phyloP scores from a whole-genome alignment of 2,329 filamentous ascomycete species.

The Mycosphaerella sp. region DNA sequence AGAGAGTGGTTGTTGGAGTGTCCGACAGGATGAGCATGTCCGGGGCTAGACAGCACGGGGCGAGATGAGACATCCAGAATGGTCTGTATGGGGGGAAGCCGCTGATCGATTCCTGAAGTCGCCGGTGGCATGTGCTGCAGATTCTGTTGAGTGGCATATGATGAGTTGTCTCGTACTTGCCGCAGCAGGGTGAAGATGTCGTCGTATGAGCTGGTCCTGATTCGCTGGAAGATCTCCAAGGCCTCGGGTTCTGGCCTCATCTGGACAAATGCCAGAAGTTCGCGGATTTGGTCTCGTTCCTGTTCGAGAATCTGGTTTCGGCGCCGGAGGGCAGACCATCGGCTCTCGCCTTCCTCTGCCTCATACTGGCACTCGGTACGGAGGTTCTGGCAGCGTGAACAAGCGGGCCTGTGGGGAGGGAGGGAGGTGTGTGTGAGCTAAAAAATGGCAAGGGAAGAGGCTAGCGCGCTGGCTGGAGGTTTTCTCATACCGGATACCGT shows the following conservation, averaged over 20 bases:
- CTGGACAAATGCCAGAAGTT: slow-evolving; percentile 28
- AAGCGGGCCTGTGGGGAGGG: slow-evolving; percentile 24
- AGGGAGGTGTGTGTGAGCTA: slow-evolving; percentile 7
- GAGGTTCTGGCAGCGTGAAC: slow-evolving; percentile 28
- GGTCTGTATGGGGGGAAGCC: slow-evolving; percentile 22
- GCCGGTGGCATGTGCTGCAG: slow-evolving; percentile 4
- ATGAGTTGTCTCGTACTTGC: slow-evolving; percentile 16
- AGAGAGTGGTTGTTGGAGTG: slow-evolving; percentile 9
- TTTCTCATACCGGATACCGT: slow-evolving; percentile 24
- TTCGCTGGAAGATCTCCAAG: slow-evolving; percentile 28
- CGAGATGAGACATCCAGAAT: slow-evolving; percentile 19
- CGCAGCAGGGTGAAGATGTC: slow-evolving; percentile 24
- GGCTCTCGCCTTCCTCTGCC: slow-evolving; percentile 33
- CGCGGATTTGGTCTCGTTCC: slow-evolving; percentile 29
- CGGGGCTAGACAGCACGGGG: neutral
- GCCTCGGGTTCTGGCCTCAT: slow-evolving; percentile 28
- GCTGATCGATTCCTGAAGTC: slow-evolving; percentile 16
- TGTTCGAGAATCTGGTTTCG: slow-evolving; percentile 30
- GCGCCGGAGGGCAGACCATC: slow-evolving; percentile 32
- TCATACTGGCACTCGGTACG: slow-evolving; percentile 32
- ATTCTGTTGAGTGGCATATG: slow-evolving; percentile 12
- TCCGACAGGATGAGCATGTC: neutral
- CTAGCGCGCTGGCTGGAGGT: neutral
- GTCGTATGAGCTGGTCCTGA: slow-evolving; percentile 23
- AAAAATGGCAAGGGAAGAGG: neutral